Base-by-base conservation (phyloP, 2,329 filamentous ascomycete genomes). In the Esteya vermicola region DNA sequence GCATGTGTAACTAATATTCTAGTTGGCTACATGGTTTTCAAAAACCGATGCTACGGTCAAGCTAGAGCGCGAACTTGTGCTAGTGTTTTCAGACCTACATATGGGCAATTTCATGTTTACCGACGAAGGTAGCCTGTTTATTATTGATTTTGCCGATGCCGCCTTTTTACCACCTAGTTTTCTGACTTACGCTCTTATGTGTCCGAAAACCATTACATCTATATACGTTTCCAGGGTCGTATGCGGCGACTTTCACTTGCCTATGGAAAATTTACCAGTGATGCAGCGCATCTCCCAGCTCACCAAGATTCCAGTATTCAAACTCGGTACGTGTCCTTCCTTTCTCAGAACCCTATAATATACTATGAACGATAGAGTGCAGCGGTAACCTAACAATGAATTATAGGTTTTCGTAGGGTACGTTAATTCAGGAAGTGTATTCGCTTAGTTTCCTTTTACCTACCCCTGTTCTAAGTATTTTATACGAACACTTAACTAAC, bases 111-210 rank as follows among this genome's bases (percentile, higher is more conserved):
- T 38, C 18, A 38, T 38, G 19, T 31, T 38, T 38, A 32, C 36
- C 26, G 36, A 38, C 18, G 36, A 38, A 12, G 36, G 36, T 14
- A 19, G 18, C 25, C 18, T 38, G 26, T 38, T 23, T 27, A 38
- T 38, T 13, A 38, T 38, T 38, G 18, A 38, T 13, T 30, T 38
- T 31, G 36, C 36, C 18, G 36, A 38, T 31, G 36, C 36, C 36
- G 36, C 36, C 26, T 38, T 38, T 21, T 27, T 38, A 14, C 27
- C 36, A 14, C 36, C 36, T n/a, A 31, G 4, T 31, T 38, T 38
- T 38, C 32, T 38, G 25, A 31, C 36, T 21, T 38, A 38, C 36
- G 23, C 36, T 18, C 27, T 38, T 38, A 26, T 38, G 26, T 38
- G 36, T 23, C 36, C 36, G 2, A 30, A 38, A 38, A 20, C 36